phyloP scores from a whole-genome alignment of 2,329 filamentous ascomycete genomes.

The Simplicillium aogashimaense region DNA sequence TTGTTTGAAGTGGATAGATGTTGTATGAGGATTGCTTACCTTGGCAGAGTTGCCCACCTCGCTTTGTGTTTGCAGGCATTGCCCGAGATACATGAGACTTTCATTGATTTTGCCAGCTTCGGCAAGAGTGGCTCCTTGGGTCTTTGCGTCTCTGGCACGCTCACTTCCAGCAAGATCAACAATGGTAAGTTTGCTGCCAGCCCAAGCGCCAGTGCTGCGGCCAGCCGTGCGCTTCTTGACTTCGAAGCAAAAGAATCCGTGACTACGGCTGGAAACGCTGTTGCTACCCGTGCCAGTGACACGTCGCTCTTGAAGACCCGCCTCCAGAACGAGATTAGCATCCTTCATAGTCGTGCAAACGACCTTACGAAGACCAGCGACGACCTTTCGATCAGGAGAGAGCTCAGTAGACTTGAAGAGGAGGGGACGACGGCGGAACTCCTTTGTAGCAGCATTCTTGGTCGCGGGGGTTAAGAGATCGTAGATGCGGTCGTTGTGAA shows the following conservation, averaged over 20 bases:
- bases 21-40: slow-evolving; percentile 31
- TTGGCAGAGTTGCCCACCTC: slow-evolving; percentile 65
- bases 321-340: slow-evolving; percentile 81
- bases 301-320: slow-evolving; percentile 74
- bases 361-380: slow-evolving; percentile 83
- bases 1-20: slow-evolving; percentile 3
- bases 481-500: slow-evolving; percentile 97
- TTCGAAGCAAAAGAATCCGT: slow-evolving; percentile 94
- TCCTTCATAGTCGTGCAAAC: slow-evolving; percentile 76
- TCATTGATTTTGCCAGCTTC: slow-evolving; percentile 99
- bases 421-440: slow-evolving; percentile 65
- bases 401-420: slow-evolving; percentile 88
- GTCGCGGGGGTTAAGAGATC: slow-evolving; percentile 67
- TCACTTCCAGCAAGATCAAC: slow-evolving; percentile 93
- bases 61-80: slow-evolving; percentile 92
- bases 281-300: slow-evolving; percentile 91
- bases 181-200: slow-evolving; percentile 70
- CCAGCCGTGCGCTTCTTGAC: slow-evolving; percentile 65
- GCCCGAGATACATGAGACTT: slow-evolving; percentile 94
- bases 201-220: slow-evolving; percentile 50
- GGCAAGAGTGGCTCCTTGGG: slow-evolving; percentile 79
- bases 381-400: slow-evolving; percentile 85
- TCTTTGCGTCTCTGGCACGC: slow-evolving; percentile 86
- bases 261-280: slow-evolving; percentile 81
- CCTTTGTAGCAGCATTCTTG: slow-evolving; percentile 53